Evolutionary conservation across 306 rosid genomes (phyloP).

Genomic region (Cucurbita pepo): DNA sequence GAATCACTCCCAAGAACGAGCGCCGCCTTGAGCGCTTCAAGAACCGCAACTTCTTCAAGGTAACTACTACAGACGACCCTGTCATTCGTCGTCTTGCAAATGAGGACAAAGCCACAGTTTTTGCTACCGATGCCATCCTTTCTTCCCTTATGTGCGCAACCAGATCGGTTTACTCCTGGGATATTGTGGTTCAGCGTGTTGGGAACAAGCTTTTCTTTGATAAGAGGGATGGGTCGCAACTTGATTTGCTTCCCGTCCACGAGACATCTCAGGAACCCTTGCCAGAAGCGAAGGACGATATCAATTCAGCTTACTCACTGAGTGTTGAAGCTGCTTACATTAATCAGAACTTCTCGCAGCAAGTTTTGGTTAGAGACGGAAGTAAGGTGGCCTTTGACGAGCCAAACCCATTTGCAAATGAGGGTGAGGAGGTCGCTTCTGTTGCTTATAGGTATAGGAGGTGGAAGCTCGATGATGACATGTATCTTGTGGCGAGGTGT

Average conservation of each 20-base stretch:
- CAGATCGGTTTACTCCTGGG: conserved; percentile 88
- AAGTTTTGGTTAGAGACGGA: conserved; percentile 62
- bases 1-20: conserved; percentile 67
- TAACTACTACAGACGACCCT: conserved; percentile 84
- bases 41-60: conserved; percentile 75
- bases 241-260: conserved; percentile 78
- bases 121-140: conserved; percentile 68
- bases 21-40: conserved; percentile 74
- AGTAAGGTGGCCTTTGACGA: conserved; percentile 68
- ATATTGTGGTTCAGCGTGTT: conserved; percentile 72
- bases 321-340: conserved; percentile 80
- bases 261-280: conserved; percentile 91
- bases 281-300: conserved; percentile 91
- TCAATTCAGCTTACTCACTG: conserved; percentile 63
- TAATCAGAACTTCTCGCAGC: conserved; percentile 89
- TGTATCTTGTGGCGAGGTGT: conserved; percentile 77
- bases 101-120: conserved; percentile 80
- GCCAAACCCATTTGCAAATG: conserved; percentile 83
- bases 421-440: conserved; percentile 87
- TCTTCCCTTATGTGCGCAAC: conserved; percentile 85
- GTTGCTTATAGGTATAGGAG: conserved; percentile 73
- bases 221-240: conserved; percentile 81
- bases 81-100: conserved; percentile 69
- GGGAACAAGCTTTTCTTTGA: conserved; percentile 87
- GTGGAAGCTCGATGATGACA: conserved; percentile 80